Percentiles rank a stretch among this genome's conserved stretches.
Evolutionary conservation across 257 asterid genomes (phyloP).

Genomic region (Paulownia fortunei): DNA sequence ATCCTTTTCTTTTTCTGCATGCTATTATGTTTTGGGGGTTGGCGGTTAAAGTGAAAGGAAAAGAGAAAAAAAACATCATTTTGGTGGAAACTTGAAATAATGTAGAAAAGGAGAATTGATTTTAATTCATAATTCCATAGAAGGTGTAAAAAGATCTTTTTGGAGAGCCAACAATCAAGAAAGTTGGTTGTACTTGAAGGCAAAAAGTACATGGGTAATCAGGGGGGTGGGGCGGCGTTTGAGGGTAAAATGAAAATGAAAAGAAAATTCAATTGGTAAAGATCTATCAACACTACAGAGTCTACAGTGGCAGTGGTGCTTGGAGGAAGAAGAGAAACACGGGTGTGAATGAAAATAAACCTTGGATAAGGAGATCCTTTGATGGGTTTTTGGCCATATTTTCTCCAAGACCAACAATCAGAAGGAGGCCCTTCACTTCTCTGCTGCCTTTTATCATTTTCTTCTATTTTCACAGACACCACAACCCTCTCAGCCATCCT

Average conservation of each 20-base stretch:
- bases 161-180: neutral
- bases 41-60: neutral
- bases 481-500: constrained; percentile 58
- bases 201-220: neutral
- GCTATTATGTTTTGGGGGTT: neutral
- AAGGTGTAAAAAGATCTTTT: neutral
- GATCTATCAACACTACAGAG: no score
- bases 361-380: constrained; percentile 83
- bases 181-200: constrained; percentile 17
- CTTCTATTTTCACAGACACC: constrained; percentile 60
- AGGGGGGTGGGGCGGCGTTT: neutral
- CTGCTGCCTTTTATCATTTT: constrained; percentile 50
- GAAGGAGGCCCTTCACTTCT: constrained; percentile 66
- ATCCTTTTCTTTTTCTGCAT: neutral
- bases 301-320: no score
- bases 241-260: neutral
- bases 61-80: neutral
- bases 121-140: neutral
- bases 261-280: no score
- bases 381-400: constrained; percentile 82
- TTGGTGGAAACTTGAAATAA: neutral
- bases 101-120: neutral
- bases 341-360: constrained; percentile 31
- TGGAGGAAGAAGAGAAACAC: neutral
- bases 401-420: constrained; percentile 81